phyloP scores from a whole-genome alignment of 2,329 filamentous ascomycete genomes.

The Fusarium verticillioides region DNA sequence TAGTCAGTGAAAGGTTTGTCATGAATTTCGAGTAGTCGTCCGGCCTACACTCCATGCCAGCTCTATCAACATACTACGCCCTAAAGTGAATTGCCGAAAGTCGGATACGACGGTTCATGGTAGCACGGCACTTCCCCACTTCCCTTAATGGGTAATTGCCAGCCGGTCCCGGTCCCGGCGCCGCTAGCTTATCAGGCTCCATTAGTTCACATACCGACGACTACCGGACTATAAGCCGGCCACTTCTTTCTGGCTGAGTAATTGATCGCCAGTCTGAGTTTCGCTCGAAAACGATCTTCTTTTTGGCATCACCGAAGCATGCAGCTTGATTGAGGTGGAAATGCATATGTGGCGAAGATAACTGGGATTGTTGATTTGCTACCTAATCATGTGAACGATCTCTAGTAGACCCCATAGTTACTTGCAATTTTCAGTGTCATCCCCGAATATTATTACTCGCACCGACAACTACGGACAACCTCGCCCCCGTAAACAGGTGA shows the following conservation, averaged over 20 bases:
- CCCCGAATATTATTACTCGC: neutral
- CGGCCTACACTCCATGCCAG: rapidly evolving
- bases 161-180: neutral
- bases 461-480: neutral
- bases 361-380: neutral
- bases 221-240: neutral
- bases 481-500: no score
- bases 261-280: neutral
- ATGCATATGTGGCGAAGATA: no score
- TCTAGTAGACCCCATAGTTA: no score
- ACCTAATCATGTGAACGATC: neutral
- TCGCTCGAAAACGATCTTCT: no score
- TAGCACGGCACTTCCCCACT: neutral
- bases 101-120: neutral
- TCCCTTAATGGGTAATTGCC: neutral
- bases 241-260: neutral
- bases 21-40: neutral
- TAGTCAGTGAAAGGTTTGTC: neutral
- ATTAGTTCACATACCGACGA: no score
- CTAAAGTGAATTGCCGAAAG: neutral
- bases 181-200: neutral
- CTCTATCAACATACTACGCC: neutral
- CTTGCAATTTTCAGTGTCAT: neutral
- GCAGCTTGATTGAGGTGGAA: no score
- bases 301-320: no score